Evolutionary conservation across 2,329 filamentous ascomycete genomes (phyloP), one percentile per base, ranked within the genome.

Genomic region (Xylariaceae sp.): DNA sequence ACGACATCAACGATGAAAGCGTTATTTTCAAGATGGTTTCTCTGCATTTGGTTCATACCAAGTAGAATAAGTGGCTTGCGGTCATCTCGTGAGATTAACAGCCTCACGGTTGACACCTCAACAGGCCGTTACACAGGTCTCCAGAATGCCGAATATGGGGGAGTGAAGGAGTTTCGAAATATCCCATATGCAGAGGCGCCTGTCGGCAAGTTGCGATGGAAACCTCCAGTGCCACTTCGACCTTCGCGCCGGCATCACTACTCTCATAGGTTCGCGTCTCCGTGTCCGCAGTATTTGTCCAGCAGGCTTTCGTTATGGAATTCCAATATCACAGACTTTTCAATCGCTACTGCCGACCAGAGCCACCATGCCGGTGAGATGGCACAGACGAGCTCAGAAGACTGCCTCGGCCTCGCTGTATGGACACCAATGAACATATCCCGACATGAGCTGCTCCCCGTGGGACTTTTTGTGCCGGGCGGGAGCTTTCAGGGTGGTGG

Each of bases 171-270:
- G 36, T 63, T 65, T 50, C 62, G 68, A 14, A 68, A 66, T 19
- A 66, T 85, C 7, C 81, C 80, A 0, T 84, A 77, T 58, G 81
- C 79, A 2, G 72, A 78, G 49, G 75, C 80, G 30, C 81, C 81
- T 0, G 66, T 78, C 17, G 76, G 74, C 0, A 64, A 74, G 47
- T 68, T 82, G 42, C 73, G 81, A 10, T 71, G 69, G 56, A 62
- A 65, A 36, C 65, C 71, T 0, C 65, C 69, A 2, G 62, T 66
- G 22, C 51, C 64, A 12, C 62, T 61, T 38, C 51, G 51, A 9
- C 48, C 54, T 1, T 58, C 65, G 15, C 55, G 57, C 6, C 45
- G 52, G 3, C 54, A 65, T 38, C 49, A 63, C 17, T 57, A 56
- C 36, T 58, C 58, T 17, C 31, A 48, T 14, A 47, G 55, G 33